Evolutionary conservation across 805 yeast genomes (phyloP).

Genomic region (Hanseniaspora vineae): DNA sequence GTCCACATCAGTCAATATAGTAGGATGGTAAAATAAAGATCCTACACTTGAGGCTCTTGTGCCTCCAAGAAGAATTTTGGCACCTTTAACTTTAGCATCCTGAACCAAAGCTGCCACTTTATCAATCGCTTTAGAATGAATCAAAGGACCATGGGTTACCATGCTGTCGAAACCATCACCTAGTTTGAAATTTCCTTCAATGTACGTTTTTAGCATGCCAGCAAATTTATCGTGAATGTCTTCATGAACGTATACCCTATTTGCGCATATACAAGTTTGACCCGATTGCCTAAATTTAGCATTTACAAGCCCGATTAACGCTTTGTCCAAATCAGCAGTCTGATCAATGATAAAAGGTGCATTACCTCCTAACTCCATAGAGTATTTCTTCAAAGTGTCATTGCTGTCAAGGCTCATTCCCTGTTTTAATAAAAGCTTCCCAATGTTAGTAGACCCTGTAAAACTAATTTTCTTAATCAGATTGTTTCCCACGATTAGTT

Average conservation of each 20-base stretch:
- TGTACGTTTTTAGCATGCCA: conserved; percentile 32
- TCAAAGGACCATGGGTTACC: conserved; percentile 69
- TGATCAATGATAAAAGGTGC: conserved; percentile 68
- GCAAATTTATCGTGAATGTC: conserved; percentile 52
- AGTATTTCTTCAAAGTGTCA: conserved; percentile 50
- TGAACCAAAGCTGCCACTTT: conserved; percentile 51
- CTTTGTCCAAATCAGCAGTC: conserved; percentile 55
- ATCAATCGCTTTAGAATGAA: conserved; percentile 45
- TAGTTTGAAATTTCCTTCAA: conserved; percentile 30
- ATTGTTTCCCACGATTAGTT: conserved; percentile 41
- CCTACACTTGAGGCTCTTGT: conserved; percentile 41
- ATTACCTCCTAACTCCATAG: conserved; percentile 71
- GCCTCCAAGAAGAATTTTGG: conserved; percentile 54
- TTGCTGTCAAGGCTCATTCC: not conserved
- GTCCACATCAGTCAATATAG: conserved; percentile 50
- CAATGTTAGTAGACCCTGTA: conserved; percentile 70
- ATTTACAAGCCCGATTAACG: conserved; percentile 52
- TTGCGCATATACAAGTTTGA: conserved; percentile 75
- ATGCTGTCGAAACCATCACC: conserved; percentile 50
- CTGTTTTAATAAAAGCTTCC: conserved; percentile 44
- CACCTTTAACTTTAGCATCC: conserved; percentile 58
- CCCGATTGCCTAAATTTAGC: conserved; percentile 68
- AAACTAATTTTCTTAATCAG: conserved; percentile 55
- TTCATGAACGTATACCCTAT: conserved; percentile 54
- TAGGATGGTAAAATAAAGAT: conserved; percentile 51